A percentile compares a stretch with the other conserved stretches of the same genome.
phyloP scores from a whole-genome alignment of 106 monocot genomes.

The Xerophyta viscosa region DNA sequence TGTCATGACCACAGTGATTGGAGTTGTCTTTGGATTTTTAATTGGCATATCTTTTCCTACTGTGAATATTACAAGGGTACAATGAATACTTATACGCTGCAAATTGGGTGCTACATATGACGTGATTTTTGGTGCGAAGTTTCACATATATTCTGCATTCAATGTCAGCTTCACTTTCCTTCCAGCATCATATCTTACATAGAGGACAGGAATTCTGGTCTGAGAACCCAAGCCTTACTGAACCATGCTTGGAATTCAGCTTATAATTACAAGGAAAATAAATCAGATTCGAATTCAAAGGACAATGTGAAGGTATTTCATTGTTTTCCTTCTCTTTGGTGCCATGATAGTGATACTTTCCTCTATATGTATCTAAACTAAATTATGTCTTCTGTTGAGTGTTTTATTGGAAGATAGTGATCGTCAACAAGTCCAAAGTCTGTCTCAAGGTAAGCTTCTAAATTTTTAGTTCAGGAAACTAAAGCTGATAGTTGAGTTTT shows the following conservation, averaged over 20 bases:
- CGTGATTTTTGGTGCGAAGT: no score
- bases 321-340: neutral
- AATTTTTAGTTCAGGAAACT: no score
- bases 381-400: no score
- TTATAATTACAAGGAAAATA: slow-evolving; percentile 14
- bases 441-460: no score
- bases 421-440: no score
- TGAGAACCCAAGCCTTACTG: slow-evolving; percentile 45
- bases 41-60: slow-evolving; percentile 35
- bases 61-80: slow-evolving; percentile 29
- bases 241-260: slow-evolving; percentile 55
- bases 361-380: no score
- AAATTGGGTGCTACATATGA: neutral
- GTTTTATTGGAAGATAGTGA: no score
- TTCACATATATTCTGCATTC: slow-evolving; percentile 8
- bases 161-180: slow-evolving; percentile 61
- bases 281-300: slow-evolving; percentile 10
- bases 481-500: no score
- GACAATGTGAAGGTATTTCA: slow-evolving; percentile 21
- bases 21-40: slow-evolving; percentile 44
- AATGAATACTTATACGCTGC: slow-evolving; percentile 1
- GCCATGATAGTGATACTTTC: no score
- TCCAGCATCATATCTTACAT: slow-evolving; percentile 56
- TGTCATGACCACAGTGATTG: slow-evolving; percentile 27
- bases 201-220: slow-evolving; percentile 61